These are phyloP conservation scores for Globisporangium heterothallicum DNA, from an alignment of 352 stramenopile species.

Conservation along the genomic window DNA sequence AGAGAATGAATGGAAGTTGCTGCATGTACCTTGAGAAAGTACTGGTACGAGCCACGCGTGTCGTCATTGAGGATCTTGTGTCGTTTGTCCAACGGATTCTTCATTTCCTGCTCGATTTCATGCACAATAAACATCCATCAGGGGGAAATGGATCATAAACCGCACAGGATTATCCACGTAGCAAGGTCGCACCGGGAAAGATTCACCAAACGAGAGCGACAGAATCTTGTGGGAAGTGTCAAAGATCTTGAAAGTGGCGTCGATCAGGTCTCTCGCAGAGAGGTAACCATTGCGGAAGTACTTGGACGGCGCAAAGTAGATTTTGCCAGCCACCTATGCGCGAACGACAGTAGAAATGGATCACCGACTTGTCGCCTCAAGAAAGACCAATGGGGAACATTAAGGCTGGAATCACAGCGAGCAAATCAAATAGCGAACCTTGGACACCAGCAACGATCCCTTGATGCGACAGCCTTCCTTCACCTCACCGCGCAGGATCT, in stretches of 20 bases:
- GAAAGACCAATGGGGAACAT: too few species aligned
- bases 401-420: background rate
- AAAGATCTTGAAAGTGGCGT: conserved; percentile 69
- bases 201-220: conserved; percentile 67
- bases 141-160: background rate
- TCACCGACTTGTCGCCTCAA: too few species aligned
- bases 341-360: too few species aligned
- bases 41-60: conserved; percentile 71
- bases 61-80: conserved; percentile 45
- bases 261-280: conserved; percentile 48
- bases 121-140: background rate
- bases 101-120: conserved; percentile 57
- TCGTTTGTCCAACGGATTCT: conserved; percentile 69
- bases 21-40: conserved; percentile 75
- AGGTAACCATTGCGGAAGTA: conserved; percentile 80
- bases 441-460: conserved; percentile 65
- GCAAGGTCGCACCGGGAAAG: conserved; percentile 51
- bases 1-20: too few species aligned
- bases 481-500: conserved; percentile 65
- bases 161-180: background rate
- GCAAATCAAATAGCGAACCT: conserved; percentile 26
- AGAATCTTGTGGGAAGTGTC: conserved; percentile 68
- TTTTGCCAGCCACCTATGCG: conserved; percentile 65
- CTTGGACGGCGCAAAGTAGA: conserved; percentile 83
- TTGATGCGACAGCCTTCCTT: conserved; percentile 76